Base-by-base conservation (phyloP, 1,139 yeast species). In the Yamadazyma pseudoaaseri region DNA sequence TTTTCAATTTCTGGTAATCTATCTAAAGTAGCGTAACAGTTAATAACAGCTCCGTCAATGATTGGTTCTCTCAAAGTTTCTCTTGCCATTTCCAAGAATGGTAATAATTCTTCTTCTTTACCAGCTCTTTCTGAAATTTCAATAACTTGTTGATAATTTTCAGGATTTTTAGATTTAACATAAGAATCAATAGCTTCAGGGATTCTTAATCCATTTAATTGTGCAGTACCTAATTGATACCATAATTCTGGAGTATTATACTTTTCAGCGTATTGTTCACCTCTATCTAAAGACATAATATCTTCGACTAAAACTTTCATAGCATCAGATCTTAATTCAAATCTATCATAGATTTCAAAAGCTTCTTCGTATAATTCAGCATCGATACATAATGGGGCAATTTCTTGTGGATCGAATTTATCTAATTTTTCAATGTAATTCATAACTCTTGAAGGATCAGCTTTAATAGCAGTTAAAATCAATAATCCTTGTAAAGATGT, bases 61-160 rank as follows among this genome's bases (percentile, higher is more conserved):
- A 76, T 71, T 37, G 97, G 90, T 64, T 94, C 98, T 56, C 96
- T 85, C 55, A 89, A 73, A 15, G 89, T 74, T 58, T 83, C 79
- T 65, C 98, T 83, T n/a, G 98, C 97, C 96, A 90, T 87, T 45
- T 78, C 75, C 65, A 92, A 76, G 65, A 78, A 92, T 47, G 86
- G 80, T 50, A 92, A 72, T 49, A 94, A 79, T 59, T 92, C 98
- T 54, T 90, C 97, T 58, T 82, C 95, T 59, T 90, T 92, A 44
- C 96, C 97, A 27, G 96, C 96, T 54, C 86, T 94, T 54, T 89
- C 94, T 36, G 98, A 82, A 56, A 90, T 85, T 52, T 92, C 97
- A 64, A 94, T 90, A 33, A 92, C 97, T 53, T 86, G 90, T 39
- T 81, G 89, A 55, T 74, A 92, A 68, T 92, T 89, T 41, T 85